Evolutionary conservation across 352 stramenopile species (phyloP), one percentile per base, ranked within the genome.

Genomic region (Pythium rhizo-oryzae): DNA sequence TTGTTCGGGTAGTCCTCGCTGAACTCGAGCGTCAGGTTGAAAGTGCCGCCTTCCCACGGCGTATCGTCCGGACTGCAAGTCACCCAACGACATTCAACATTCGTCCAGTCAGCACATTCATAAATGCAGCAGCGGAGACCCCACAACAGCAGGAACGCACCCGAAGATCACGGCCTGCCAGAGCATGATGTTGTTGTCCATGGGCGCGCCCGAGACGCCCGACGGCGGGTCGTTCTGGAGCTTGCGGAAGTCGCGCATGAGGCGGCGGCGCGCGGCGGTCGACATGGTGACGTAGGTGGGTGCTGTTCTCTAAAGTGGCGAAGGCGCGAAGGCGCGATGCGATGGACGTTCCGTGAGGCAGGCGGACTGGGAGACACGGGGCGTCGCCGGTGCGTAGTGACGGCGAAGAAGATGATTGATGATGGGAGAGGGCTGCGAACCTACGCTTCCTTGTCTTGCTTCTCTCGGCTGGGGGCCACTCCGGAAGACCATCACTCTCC

Each of bases 1-100:
- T 99, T 99, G 85, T 99, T 99, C n/a, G 98, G 98, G 81, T 99
- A 99, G 69, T 99, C 98, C 77, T 99, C 98, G 50, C 93, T 98
- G 76, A 99, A 99, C 79, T 99, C 95, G 52, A 99, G 87, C 53
- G 97, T 90, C 24, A 99, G 82, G 78, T 98, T 99, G 78, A 99
- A 99, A n/a, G 94, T 98, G 9, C 94, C 96, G 23, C 98, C 98
- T 82, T 99, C 98, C 97, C 97, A 99, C 8, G 98, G 97, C 44
- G 97, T 99, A 72, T 99, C 97, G 75, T 99, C 97, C 5, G 98
- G 98, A 41, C 97, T 98, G 75, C 87, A 96, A 49, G 96, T 60
- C 44, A 39, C 49, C 16, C 51, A 53, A 12, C n/a, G n/a, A 50
- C 37, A 56, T 1, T n/a, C 58, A 53, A 43, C 12, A 61, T 23